Evolutionary conservation across 192 early-diverging fungal genomes (phyloP).

Genomic region (Backusella circina): DNA sequence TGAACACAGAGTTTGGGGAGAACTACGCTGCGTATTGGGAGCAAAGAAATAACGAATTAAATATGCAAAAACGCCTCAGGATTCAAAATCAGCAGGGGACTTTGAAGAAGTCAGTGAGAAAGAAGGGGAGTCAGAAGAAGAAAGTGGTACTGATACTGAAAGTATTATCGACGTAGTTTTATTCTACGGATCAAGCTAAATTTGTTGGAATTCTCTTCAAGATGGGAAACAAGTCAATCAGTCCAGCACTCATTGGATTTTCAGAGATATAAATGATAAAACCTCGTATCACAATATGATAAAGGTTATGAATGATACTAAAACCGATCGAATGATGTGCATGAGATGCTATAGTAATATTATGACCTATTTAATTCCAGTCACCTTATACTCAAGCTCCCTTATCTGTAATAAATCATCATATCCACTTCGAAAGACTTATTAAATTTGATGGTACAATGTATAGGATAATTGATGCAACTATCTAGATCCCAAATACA

Average conservation of each 20-base stretch:
- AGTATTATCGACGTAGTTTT: not conserved
- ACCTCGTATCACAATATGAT: constrained; percentile 1
- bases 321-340: not conserved
- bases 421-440: not conserved
- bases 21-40: not conserved
- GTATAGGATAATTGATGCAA: not conserved
- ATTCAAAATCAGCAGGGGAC: not conserved
- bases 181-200: not conserved
- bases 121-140: not conserved
- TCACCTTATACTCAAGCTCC: not conserved
- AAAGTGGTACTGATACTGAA: not conserved
- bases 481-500: not conserved
- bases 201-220: not conserved
- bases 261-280: not conserved
- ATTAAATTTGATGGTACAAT: not conserved
- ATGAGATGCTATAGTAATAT: not conserved
- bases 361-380: not conserved
- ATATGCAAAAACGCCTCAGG: not conserved
- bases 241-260: not conserved
- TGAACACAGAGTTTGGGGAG: not conserved
- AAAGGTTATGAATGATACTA: not conserved
- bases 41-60: too few species aligned
- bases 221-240: not conserved
- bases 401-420: not conserved
- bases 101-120: not conserved